Evolutionary conservation across 2,329 filamentous ascomycete genomes (phyloP).

Genomic region (Aciculosporium take): DNA sequence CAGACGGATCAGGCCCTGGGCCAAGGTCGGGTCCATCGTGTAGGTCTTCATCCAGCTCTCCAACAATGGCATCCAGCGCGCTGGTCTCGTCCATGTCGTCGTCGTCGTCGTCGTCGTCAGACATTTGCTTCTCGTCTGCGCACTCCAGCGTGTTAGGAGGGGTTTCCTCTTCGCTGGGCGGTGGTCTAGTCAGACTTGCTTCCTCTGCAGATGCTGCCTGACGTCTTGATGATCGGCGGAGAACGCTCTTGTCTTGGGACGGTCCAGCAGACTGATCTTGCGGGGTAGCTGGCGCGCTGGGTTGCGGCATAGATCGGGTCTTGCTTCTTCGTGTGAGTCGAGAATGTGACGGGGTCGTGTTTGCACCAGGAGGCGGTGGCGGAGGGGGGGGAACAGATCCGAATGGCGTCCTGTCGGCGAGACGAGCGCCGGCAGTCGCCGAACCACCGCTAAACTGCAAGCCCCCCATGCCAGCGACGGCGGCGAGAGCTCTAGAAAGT

Average conservation of each 20-base stretch:
- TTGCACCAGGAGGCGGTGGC: conserved; percentile 9
- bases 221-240: conserved; percentile 51
- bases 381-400: conserved; percentile 22
- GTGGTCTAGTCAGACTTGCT: conserved; percentile 34
- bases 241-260: conserved; percentile 41
- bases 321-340: conserved; percentile 32
- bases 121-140: conserved; percentile 77
- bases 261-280: conserved; percentile 29
- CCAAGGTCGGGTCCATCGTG: conserved; percentile 53
- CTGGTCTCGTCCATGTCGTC: conserved; percentile 51
- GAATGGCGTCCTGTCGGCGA: conserved; percentile 30
- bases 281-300: conserved; percentile 27
- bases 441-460: conserved; percentile 36
- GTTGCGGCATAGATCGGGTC: conserved; percentile 28
- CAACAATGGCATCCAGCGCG: conserved; percentile 75
- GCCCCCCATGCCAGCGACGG: conserved; percentile 60
- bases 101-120: conserved; percentile 49
- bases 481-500: conserved; percentile 54
- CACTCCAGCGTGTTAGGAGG: conserved; percentile 69
- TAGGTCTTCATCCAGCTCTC: conserved; percentile 76
- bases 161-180: conserved; percentile 44
- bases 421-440: conserved; percentile 30
- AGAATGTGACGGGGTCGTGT: conserved; percentile 28
- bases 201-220: conserved; percentile 38
- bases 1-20: conserved; percentile 51